A percentile compares a stretch with the other conserved stretches of the same genome.
phyloP scores from a whole-genome alignment of 495 filamentous ascomycete species.

The Aspergillus asperescens region DNA sequence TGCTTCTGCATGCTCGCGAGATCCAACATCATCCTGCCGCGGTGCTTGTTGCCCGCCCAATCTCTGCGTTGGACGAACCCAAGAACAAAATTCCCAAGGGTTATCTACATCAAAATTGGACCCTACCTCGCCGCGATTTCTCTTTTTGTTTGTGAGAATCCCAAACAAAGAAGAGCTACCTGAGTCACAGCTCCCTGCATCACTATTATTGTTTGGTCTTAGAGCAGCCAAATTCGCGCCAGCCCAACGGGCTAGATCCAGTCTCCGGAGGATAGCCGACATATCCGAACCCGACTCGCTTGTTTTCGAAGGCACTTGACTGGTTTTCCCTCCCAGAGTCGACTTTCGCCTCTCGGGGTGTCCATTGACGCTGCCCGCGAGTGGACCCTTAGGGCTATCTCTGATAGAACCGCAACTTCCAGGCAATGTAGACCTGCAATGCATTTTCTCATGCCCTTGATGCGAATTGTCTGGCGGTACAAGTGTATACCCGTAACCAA shows the following conservation, averaged over 20 bases:
- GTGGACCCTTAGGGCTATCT: background rate
- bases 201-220: constrained; percentile 9
- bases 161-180: constrained; percentile 26
- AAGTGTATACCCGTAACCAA: constrained; percentile 41
- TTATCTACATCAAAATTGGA: constrained; percentile 2
- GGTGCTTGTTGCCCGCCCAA: constrained; percentile 5
- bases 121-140: background rate
- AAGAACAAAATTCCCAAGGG: constrained; percentile 20
- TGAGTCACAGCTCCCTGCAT: constrained; percentile 12
- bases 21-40: background rate
- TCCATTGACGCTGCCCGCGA: background rate
- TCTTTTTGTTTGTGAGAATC: constrained; percentile 22
- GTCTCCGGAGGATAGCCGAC: constrained; percentile 11
- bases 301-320: background rate
- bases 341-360: background rate
- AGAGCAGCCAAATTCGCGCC: constrained; percentile 5
- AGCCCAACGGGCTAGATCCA: constrained; percentile 13
- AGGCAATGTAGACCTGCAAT: background rate
- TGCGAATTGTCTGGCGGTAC: constrained; percentile 23
- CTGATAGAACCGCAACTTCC: background rate
- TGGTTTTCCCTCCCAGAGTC: background rate
- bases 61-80: constrained; percentile 10
- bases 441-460: background rate
- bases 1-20: constrained; percentile 6
- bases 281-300: constrained; percentile 12